Evolutionary conservation across 257 asterid genomes (phyloP), one percentile per base, ranked within the genome.

Genomic region (Echites panduratus): DNA sequence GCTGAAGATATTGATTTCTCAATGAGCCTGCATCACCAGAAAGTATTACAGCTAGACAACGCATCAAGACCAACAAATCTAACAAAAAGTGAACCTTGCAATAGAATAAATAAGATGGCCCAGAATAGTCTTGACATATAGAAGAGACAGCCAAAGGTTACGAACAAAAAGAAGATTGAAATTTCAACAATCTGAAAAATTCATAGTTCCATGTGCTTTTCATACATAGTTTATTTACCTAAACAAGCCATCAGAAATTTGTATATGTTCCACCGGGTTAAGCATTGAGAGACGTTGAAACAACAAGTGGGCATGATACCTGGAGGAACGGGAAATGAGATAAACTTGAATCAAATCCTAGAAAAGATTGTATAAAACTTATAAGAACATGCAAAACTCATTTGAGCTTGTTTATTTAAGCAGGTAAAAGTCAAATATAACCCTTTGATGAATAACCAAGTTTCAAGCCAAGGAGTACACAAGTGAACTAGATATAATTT

Each of bases 251-350:
- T 75, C 75, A 76, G 97, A 92, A 77, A 90, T 87, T 71, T 83
- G 84, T 48, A 73, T 58, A 82, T 95, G 96, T 74, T 90, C 99
- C 81, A 90, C 94, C 24, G 98, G 96, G 81, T 95, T 90, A 61
- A 95, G 96, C 70, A 89, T 84, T 62, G 93, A 85, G 66, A 92
- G 97, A 64, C 97, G 92, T 77, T 87, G 89, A 89, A 95, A 82
- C 70, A 95, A 85, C 79, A 85, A 85, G 70, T 77, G 89, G 67
- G 97, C 98, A 79, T 95, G 99, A 79, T 74, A 84, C 99, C 98
- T 95, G 89, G 44, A 78, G 81, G 76, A 80, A 38, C 63, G 81
- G 79, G 75, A 40, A 52, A 62, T 64, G 14, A 74, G 17, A 56
- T 26, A 14, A 80, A 63, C 5, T 20, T 27, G 43, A 24, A 64